A percentile compares a stretch with the other conserved stretches of the same genome.
Evolutionary conservation across 805 yeast genomes (phyloP).

Genomic region (Pichia membranifaciens): DNA sequence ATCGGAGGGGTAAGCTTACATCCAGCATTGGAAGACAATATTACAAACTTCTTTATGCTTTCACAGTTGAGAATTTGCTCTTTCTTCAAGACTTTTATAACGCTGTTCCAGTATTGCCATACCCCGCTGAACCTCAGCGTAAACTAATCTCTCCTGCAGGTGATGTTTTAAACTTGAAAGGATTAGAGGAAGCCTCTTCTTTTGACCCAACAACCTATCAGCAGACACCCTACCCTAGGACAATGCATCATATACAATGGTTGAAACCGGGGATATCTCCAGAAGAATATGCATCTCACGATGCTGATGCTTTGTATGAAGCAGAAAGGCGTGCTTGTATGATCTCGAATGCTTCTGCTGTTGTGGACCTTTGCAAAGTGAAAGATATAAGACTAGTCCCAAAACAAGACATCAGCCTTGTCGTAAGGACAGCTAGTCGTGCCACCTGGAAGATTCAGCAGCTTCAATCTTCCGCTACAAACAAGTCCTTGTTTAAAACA

Average conservation of each 20-base stretch:
- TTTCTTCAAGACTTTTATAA: slow-evolving; percentile 49
- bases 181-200: slow-evolving; percentile 18
- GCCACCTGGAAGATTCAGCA: slow-evolving; percentile 26
- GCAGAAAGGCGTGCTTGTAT: slow-evolving; percentile 55
- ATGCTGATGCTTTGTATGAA: slow-evolving; percentile 56
- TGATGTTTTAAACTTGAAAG: slow-evolving; percentile 24
- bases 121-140: not conserved
- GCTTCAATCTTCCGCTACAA: too few species aligned
- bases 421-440: slow-evolving; percentile 27
- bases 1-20: slow-evolving; percentile 38
- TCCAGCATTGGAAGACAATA: slow-evolving; percentile 32
- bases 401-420: slow-evolving; percentile 18
- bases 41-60: slow-evolving; percentile 56
- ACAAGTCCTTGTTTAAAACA: not conserved
- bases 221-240: slow-evolving; percentile 52
- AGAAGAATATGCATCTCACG: slow-evolving; percentile 43
- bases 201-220: slow-evolving; percentile 29
- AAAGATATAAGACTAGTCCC: slow-evolving; percentile 34
- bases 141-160: slow-evolving; percentile 32
- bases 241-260: slow-evolving; percentile 59
- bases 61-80: slow-evolving; percentile 54
- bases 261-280: slow-evolving; percentile 33
- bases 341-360: slow-evolving; percentile 51
- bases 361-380: slow-evolving; percentile 55
- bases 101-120: slow-evolving; percentile 53